These are phyloP conservation scores for Heritiera littoralis DNA, from an alignment of 345 rosid species.

Conservation along the genomic window DNA sequence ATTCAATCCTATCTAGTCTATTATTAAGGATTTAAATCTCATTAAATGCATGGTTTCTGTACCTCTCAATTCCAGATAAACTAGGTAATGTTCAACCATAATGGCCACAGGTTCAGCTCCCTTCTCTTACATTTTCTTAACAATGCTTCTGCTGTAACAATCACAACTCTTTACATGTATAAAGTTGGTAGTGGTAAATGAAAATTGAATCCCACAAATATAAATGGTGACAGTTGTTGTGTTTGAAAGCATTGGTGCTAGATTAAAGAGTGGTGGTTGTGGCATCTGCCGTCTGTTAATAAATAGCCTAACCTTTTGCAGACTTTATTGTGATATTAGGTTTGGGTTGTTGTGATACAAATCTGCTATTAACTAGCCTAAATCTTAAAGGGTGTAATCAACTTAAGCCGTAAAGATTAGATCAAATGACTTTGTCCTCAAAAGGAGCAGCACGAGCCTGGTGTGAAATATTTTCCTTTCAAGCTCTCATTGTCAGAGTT, in stretches of 20 bases:
- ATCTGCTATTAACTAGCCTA: not conserved
- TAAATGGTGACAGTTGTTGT: not conserved
- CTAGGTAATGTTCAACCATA: not conserved
- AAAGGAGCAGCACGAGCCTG: not conserved
- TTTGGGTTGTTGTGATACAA: not conserved
- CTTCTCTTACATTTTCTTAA: not conserved
- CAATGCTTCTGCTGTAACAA: not conserved
- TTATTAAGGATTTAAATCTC: not conserved
- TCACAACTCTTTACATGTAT: not conserved
- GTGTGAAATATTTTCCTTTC: not conserved
- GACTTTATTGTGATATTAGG: slow-evolving; percentile 13
- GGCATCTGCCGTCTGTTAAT: not conserved
- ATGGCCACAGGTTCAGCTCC: not conserved
- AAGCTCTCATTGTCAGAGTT: not conserved
- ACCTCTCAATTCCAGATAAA: not conserved
- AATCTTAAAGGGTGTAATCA: too few relatives aligned
- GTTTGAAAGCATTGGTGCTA: not conserved
- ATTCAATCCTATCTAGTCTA: not conserved
- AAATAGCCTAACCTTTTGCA: not conserved
- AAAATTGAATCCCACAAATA: not conserved
- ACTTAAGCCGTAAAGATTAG: not conserved
- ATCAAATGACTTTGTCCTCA: not conserved
- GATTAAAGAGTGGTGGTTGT: not conserved
- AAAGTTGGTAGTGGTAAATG: not conserved
- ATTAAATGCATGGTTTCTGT: not conserved